Evolutionary conservation across 108 stramenopile species (phyloP), one percentile per base, ranked within the genome.

Genomic region (Mediolabrus comicus): DNA sequence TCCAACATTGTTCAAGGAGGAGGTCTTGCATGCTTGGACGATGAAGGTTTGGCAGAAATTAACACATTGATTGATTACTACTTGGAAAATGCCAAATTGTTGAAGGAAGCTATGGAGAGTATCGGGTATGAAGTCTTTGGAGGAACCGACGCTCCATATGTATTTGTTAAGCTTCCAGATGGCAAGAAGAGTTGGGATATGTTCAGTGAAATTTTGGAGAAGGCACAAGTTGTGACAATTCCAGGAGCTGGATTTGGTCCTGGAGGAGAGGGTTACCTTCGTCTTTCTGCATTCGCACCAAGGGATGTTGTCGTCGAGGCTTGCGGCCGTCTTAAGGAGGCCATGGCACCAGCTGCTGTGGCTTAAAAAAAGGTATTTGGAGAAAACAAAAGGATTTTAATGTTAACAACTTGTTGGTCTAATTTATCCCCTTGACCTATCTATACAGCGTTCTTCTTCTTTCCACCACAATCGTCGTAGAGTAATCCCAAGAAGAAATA

Each of bases 191-290:
- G 86, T 51, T 98, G 98, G 98, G 96, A 97, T 65, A 85, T 91
- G 24, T 98, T 98, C 77, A 80, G 72, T 27, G 90, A 87, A 63
- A 96, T 98, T 72, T 79, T 98, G 64, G 96, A 97, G 75, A 96
- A 97, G 87, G 80, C 94, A 17, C 95, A 98, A 81, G 96, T 98
- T 59, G 98, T 98, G 14, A 98, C 98, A 1, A 97, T 97, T 70
- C 98, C 98, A 9, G 96, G 98, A 63, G 98, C 98, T 34, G 98
- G 98, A 25, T 98, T 98, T 69, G 98, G 98, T 34, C 98, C 98
- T 32, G 98, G 98, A 43, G 98, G 98, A 25, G 98, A 98, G 72
- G 96, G 98, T 28, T 98, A 90, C 84, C 74, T 98, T 64, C 94
- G 98, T 56, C 62, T 98, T 72, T 88, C 86, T 71, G 96, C 98